Conservation (phyloP, 2,329 filamentous ascomycete genomes). For the Lomentospora prolificans region DNA sequence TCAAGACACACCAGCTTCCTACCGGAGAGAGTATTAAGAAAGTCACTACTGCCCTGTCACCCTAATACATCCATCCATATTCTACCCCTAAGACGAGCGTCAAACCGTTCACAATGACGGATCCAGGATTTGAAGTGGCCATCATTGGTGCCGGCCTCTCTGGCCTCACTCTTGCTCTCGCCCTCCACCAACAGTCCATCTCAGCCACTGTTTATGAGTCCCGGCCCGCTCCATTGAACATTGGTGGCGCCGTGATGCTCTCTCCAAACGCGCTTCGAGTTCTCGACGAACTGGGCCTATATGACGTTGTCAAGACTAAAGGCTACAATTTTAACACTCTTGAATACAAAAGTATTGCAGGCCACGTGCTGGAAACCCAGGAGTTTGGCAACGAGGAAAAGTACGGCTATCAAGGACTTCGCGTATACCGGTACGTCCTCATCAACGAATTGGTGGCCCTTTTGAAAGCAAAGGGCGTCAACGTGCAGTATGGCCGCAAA, state of each 20-base stretch:
- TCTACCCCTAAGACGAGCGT: not conserved
- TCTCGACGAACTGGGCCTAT: constrained; percentile 39
- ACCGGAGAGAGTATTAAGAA: too few relatives aligned
- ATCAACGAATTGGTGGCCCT: constrained; percentile 36
- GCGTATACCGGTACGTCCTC: constrained; percentile 43
- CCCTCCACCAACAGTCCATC: constrained; percentile 41
- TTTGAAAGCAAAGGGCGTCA: constrained; percentile 28
- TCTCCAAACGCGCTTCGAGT: constrained; percentile 48
- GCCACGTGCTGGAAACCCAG: constrained; percentile 27
- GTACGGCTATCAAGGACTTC: constrained; percentile 43
- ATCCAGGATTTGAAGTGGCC: constrained; percentile 14
- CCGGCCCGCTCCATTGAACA: constrained; percentile 30
- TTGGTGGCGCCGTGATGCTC: constrained; percentile 47
- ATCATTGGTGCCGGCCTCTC: constrained; percentile 27
- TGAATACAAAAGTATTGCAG: constrained; percentile 29
- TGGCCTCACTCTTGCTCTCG: constrained; percentile 44
- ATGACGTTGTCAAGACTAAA: constrained; percentile 30
- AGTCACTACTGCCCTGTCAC: too few relatives aligned
- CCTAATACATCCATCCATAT: not conserved
- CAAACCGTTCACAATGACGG: not conserved
- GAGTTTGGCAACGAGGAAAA: constrained; percentile 35
- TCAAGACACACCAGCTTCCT: too few relatives aligned
- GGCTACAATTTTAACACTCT: constrained; percentile 43
- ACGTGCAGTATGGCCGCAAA: constrained; percentile 35
- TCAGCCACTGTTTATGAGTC: constrained; percentile 40